Evolutionary conservation across 2,329 filamentous ascomycete species (phyloP), one percentile per base, ranked within the genome.

Genomic region (Coccinonectria pachysandricola): DNA sequence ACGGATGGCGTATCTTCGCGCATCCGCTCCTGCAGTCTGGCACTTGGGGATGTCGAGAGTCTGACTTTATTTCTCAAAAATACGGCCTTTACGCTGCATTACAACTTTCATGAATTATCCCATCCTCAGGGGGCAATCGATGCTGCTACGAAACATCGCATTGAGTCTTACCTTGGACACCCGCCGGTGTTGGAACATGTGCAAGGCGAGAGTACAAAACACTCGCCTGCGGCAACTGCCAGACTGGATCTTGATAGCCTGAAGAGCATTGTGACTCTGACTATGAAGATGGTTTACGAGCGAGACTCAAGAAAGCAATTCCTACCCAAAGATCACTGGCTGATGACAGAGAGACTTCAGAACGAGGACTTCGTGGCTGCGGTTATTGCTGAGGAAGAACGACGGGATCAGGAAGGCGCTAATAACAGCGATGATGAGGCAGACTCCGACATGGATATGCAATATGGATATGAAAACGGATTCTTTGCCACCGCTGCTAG

Each of bases 21-120:
- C 27, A 64, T 68, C 37, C 66, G 64, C 53, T 64, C 58, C 35
- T 79, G 83, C 50, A 77, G 82, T 22, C 63, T 96, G 5, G 71
- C 74, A 1, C 56, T 88, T 7, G 51, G 59, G 8, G 80, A 94
- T 28, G 65, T 96, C 4, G 76, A 78, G 36, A 61, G 70, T 3
- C 65, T 98, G 39, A 82, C 84, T 0, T 62, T 74, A 0, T 96
- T 96, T 42, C 61, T 98, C 15, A 95, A 95, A 49, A 91, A 93
- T 36, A 63, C 96, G 5, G 80, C 83, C 0, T 96, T 96, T 42
- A 78, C 82, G 0, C 64, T 95, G 26, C 88, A 93, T 52, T 93
- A 88, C 62, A 79, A 88, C 45, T 71, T 79, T 7, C 68, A 73
- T 3, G 80, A 88, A 5, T 54, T 73, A 5, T 50, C 61, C 9